A percentile compares a stretch with the other conserved stretches of the same genome.
These are phyloP conservation scores for Fusarium ramigenum DNA, from an alignment of 2,329 filamentous ascomycete species.

Conservation along the genomic window DNA sequence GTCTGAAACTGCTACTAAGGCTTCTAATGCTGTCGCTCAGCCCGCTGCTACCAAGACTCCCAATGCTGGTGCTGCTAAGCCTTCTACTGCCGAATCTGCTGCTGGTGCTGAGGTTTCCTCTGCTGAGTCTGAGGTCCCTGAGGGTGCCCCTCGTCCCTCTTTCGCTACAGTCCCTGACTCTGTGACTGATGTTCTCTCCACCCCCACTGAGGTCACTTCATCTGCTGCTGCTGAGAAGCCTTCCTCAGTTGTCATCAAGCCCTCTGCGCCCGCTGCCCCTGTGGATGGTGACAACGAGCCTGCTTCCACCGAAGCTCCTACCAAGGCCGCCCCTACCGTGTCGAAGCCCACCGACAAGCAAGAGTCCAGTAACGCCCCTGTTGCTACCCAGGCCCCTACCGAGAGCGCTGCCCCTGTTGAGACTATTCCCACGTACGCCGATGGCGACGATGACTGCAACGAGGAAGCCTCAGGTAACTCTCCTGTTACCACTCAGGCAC, in stretches of 20 bases:
- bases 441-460: constrained; percentile 12
- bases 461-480: constrained; percentile 12
- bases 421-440: background rate
- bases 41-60: constrained; percentile 21
- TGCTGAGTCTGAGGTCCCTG: constrained; percentile 1
- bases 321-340: background rate
- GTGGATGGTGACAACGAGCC: background rate
- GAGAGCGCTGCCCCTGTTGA: background rate
- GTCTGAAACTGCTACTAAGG: background rate
- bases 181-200: constrained; percentile 27
- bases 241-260: constrained; percentile 17
- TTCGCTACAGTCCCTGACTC: constrained; percentile 19
- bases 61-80: constrained; percentile 7
- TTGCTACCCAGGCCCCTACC: background rate
- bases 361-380: too few relatives aligned
- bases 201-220: background rate
- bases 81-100: constrained; percentile 8
- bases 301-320: background rate
- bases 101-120: background rate
- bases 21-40: constrained; percentile 9
- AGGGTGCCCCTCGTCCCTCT: constrained; percentile 33
- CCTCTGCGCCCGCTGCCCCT: background rate
- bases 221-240: background rate
- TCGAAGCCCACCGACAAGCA: too few relatives aligned
- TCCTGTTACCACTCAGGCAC: background rate